phyloP scores from a whole-genome alignment of 208 protist genomes.

The Crithidia fasciculata region DNA sequence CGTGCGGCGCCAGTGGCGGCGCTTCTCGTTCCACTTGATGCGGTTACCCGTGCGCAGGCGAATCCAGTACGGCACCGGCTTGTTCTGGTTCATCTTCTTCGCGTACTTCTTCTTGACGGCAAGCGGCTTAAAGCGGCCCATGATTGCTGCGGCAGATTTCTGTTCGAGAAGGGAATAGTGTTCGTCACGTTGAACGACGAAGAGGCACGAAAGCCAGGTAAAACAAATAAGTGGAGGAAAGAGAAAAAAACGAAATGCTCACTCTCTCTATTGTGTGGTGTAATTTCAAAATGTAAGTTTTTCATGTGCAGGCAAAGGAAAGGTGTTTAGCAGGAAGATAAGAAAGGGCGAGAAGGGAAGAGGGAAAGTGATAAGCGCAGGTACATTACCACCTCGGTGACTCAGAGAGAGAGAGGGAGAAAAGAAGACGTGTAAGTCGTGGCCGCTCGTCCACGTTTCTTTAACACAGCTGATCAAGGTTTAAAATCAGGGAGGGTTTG shows the following conservation, averaged over 20 bases:
- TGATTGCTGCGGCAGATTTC: constrained; percentile 23
- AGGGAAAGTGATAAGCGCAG: not conserved
- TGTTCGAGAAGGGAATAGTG: not conserved
- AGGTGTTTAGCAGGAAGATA: not conserved
- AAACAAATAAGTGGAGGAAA: not conserved
- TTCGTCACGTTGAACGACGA: no score
- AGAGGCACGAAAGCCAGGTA: no score
- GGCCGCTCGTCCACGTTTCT: no score
- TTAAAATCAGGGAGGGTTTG: no score
- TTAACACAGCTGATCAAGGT: no score
- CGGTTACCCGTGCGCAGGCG: constrained; percentile 91
- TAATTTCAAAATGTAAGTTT: not conserved
- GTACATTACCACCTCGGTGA: not conserved
- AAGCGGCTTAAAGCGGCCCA: constrained; percentile 93
- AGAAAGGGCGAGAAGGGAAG: constrained; percentile 3
- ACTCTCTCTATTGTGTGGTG: no score
- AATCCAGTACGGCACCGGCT: constrained; percentile 94
- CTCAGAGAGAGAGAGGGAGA: not conserved
- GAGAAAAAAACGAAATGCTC: constrained; percentile 7
- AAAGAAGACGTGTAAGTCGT: constrained; percentile 5
- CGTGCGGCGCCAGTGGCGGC: constrained; percentile 95
- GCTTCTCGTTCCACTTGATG: constrained; percentile 96
- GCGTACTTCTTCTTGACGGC: constrained; percentile 94
- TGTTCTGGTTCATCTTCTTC: constrained; percentile 95
- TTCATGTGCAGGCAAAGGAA: not conserved